phyloP scores from a whole-genome alignment of 768 basidiomycete species.

The Phylloporus scabripes region DNA sequence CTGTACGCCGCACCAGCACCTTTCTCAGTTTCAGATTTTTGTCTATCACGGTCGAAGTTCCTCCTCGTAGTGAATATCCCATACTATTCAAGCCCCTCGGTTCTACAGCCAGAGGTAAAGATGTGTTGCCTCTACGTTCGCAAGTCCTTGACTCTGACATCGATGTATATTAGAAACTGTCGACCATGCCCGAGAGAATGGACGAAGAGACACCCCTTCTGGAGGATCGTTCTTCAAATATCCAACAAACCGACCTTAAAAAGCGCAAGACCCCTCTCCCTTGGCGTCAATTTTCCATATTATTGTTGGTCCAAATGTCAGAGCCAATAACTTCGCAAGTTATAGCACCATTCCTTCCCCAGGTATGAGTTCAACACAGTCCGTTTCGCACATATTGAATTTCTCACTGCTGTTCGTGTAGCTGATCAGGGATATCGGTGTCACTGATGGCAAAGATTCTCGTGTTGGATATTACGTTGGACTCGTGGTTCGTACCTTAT shows the following conservation, averaged over 20 bases:
- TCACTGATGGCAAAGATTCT: slow-evolving; percentile 42
- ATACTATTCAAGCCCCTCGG: background rate
- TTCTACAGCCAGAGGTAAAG: background rate
- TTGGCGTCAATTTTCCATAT: slow-evolving; percentile 60
- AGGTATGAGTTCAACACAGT: slow-evolving; percentile 33
- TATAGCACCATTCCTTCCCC: slow-evolving; percentile 67
- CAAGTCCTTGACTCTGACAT: background rate
- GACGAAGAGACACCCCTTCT: slow-evolving; percentile 65
- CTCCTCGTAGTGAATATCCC: background rate
- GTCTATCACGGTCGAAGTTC: background rate
- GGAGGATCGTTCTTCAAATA: slow-evolving; percentile 8
- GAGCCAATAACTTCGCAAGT: slow-evolving; percentile 72
- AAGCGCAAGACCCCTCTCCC: slow-evolving; percentile 51
- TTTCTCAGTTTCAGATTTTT: background rate
- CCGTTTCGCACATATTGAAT: background rate
- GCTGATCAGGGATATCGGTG: slow-evolving; percentile 28
- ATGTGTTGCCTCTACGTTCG: background rate
- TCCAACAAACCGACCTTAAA: slow-evolving; percentile 17
- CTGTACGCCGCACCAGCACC: background rate
- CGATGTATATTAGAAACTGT: background rate
- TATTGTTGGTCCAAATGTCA: slow-evolving; percentile 65
- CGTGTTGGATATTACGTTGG: slow-evolving; percentile 46
- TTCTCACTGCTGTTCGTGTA: background rate
- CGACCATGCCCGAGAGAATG: slow-evolving; percentile 9
- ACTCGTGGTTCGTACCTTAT: slow-evolving; percentile 37